Evolutionary conservation across 2,329 filamentous ascomycete species (phyloP).

Genomic region (Colletotrichum spaethianum): DNA sequence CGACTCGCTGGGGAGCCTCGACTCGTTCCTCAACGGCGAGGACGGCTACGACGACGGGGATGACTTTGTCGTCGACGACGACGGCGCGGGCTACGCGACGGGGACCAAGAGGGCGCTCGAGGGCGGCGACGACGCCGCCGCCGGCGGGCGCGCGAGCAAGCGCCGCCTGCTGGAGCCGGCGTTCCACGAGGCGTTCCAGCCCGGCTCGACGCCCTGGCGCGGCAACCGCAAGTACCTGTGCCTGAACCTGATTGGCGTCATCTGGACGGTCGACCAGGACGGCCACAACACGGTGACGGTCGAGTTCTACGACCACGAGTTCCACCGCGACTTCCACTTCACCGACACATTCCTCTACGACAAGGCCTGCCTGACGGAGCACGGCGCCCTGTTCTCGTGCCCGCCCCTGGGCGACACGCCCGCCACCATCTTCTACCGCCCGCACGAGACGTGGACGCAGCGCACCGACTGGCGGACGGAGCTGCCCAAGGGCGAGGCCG

Average conservation of each 20-base stretch:
- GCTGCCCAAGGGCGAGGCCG: constrained; percentile 88
- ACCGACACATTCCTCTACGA: constrained; percentile 97
- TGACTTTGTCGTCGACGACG: constrained; percentile 94
- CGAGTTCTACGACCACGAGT: constrained; percentile 96
- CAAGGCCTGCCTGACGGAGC: constrained; percentile 91
- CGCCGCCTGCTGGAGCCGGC: constrained; percentile 69
- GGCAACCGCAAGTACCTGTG: constrained; percentile 95
- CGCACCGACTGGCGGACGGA: constrained; percentile 91
- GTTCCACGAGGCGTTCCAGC: constrained; percentile 89
- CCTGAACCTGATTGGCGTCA: constrained; percentile 92
- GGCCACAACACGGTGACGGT: constrained; percentile 94
- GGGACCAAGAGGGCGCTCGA: constrained; percentile 67
- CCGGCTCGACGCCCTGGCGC: constrained; percentile 95
- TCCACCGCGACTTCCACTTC: constrained; percentile 95
- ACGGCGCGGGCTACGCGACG: constrained; percentile 89
- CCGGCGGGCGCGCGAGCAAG: constrained; percentile 62
- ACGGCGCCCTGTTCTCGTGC: constrained; percentile 88
- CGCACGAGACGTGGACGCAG: constrained; percentile 96
- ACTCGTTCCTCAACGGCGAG: constrained; percentile 81
- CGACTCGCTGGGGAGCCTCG: constrained; percentile 82
- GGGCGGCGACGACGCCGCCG: constrained; percentile 63
- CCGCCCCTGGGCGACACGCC: constrained; percentile 71
- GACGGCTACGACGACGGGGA: constrained; percentile 70
- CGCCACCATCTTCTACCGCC: constrained; percentile 93
- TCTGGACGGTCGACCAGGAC: constrained; percentile 98